Base-by-base conservation (phyloP, 352 stramenopile genomes). In the Pythium aquatile region DNA sequence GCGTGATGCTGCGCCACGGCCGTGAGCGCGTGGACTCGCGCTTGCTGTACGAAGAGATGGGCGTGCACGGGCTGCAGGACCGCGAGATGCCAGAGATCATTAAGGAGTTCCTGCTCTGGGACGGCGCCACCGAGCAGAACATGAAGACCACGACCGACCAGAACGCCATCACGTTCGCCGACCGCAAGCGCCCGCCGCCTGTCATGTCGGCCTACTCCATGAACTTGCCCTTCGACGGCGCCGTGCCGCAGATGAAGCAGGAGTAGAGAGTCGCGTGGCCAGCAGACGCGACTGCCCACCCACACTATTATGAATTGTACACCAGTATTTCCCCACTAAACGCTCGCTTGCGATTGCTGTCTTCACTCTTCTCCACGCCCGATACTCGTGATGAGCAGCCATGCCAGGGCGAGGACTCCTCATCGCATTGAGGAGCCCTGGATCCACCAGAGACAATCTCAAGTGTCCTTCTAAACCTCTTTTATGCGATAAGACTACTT, bases 201-300 rank as follows among this genome's bases (percentile, higher is more conserved):
- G 59, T 83, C 24, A 59, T 86, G 28, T 86, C 77, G n/a, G 61
- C 70, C 24, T 70, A 86, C 69, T 88, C 79, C n/a, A 88, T 88
- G 77, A 88, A 88, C 70, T 66, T 88, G 44, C 79, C 79, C 0
- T 83, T 86, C 49, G 49, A 64, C 39, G 42, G 52, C 37, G 17
- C 65, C 33, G 35, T 44, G 1, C 69, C 74, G 20, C 63, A 73
- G 32, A 52, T 70, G n/a, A 70, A 70, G 53, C 64, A 65, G 24
- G 57, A 70, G 33, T 70, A 42, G 63, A 5, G 13, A 37, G 20
- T 33, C n/a, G 20, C 16, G 26, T 55, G n/a, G n/a, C n/a, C 53
- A 35, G 29, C 17, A 32, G 7, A n/a, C 5, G 17, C 20, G 20
- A 24, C 32, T 30, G 17, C 10, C 54, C 8, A 47, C 39, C 39